Evolutionary conservation across 371 early-diverging fungal species (phyloP).

Genomic region (Fennellomyces sp.): DNA sequence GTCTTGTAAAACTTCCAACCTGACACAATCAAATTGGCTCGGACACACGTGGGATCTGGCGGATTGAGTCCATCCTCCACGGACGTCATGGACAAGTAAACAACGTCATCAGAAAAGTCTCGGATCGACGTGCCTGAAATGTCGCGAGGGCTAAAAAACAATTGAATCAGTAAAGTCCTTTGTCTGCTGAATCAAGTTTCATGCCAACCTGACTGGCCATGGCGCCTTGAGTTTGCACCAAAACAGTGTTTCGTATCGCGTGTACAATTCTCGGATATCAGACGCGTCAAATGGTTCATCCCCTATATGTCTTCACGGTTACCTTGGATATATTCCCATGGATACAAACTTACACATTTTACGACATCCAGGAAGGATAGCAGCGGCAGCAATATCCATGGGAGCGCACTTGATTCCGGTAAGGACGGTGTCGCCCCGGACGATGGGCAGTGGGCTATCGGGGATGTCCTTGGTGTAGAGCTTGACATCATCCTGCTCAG

Average conservation of each 20-base stretch:
- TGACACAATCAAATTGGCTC: slow-evolving; percentile 40
- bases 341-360: slow-evolving; percentile 13
- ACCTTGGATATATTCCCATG: not conserved
- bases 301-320: slow-evolving; percentile 1
- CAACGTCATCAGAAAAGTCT: slow-evolving; percentile 9
- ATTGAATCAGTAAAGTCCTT: too few relatives aligned
- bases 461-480: slow-evolving; percentile 17
- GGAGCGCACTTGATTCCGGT: slow-evolving; percentile 3
- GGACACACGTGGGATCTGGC: slow-evolving; percentile 28
- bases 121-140: slow-evolving; percentile 12
- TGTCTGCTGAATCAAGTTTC: too few relatives aligned
- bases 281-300: slow-evolving; percentile 37
- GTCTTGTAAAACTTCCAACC: slow-evolving; percentile 42
- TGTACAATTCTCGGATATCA: slow-evolving; percentile 30
- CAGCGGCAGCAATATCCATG: slow-evolving; percentile 6
- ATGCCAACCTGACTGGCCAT: slow-evolving; percentile 15
- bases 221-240: slow-evolving; percentile 11
- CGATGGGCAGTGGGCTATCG: slow-evolving; percentile 8
- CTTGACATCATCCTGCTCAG: slow-evolving; percentile 16
- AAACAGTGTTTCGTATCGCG: slow-evolving; percentile 9
- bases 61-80: slow-evolving; percentile 39
- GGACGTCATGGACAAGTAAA: slow-evolving; percentile 26
- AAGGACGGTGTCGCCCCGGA: slow-evolving; percentile 19
- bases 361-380: slow-evolving; percentile 14
- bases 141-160: slow-evolving; percentile 20